A percentile compares a stretch with the other conserved stretches of the same genome.
These are phyloP conservation scores for Canna indica DNA, from an alignment of 176 grass and related monocot genomes.

Conservation along the genomic window DNA sequence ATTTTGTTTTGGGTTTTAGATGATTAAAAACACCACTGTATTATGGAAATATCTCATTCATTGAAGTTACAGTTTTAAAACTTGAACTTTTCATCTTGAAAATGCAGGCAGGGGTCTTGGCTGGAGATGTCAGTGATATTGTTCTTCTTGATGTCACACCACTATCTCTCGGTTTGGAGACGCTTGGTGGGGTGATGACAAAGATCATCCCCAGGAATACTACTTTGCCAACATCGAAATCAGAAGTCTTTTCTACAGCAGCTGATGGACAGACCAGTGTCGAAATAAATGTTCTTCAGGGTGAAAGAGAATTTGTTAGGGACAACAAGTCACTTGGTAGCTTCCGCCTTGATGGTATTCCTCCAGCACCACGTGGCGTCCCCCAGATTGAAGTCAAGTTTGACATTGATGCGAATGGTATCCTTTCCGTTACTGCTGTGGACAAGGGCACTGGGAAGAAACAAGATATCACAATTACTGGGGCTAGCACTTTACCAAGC, in stretches of 20 bases:
- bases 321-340: constrained; percentile 20
- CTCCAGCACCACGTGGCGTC: constrained; percentile 6
- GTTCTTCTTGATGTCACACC: constrained; percentile 17
- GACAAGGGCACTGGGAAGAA: constrained; percentile 15
- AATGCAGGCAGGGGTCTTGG: not conserved
- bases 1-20: too few relatives aligned
- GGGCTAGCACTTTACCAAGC: constrained; percentile 11
- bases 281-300: constrained; percentile 19
- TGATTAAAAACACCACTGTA: too few relatives aligned
- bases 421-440: constrained; percentile 10
- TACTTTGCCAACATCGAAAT: constrained; percentile 16
- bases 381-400: constrained; percentile 18
- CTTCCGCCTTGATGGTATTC: constrained; percentile 19
- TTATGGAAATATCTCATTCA: too few relatives aligned
- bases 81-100: not conserved
- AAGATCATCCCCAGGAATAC: constrained; percentile 16
- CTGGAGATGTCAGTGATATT: constrained; percentile 14
- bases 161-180: constrained; percentile 7
- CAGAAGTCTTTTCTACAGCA: constrained; percentile 16
- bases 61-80: not conserved
- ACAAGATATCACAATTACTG: constrained; percentile 10
- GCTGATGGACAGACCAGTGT: constrained; percentile 16
- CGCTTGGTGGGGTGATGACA: constrained; percentile 14
- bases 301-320: constrained; percentile 12
- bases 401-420: constrained; percentile 18